phyloP scores from a whole-genome alignment of 2,329 filamentous ascomycete genomes.

The Trichoderma guizhouense region DNA sequence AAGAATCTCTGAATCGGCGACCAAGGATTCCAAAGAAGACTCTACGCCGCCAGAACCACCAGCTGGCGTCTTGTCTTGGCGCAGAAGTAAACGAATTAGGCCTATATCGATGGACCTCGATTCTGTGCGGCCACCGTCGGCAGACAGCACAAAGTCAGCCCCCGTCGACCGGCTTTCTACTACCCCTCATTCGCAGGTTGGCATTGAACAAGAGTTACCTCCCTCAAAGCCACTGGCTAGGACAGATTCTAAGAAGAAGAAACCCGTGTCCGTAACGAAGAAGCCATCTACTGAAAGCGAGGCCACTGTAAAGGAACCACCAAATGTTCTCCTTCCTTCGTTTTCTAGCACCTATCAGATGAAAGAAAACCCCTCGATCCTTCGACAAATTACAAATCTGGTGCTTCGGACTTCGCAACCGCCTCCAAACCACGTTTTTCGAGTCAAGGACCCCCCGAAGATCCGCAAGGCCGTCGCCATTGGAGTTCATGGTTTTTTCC shows the following conservation, averaged over 20 bases:
- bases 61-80: constrained; percentile 31
- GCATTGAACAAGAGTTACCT: constrained; percentile 8
- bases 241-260: constrained; percentile 23
- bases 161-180: background rate
- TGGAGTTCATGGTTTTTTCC: constrained; percentile 91
- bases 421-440: constrained; percentile 67
- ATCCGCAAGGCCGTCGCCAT: constrained; percentile 88
- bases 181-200: background rate
- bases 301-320: constrained; percentile 38
- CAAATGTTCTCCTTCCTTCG: constrained; percentile 67
- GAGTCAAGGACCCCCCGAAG: constrained; percentile 64
- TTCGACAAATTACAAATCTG: constrained; percentile 62
- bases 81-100: constrained; percentile 44
- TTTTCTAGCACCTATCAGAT: constrained; percentile 66
- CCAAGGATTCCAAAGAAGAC: constrained; percentile 32
- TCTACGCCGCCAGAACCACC: constrained; percentile 32
- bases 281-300: constrained; percentile 24
- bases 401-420: constrained; percentile 54
- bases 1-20: constrained; percentile 38
- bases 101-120: constrained; percentile 49
- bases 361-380: constrained; percentile 64
- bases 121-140: constrained; percentile 30
- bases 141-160: constrained; percentile 11
- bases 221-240: constrained; percentile 15
- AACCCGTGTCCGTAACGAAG: constrained; percentile 6